A percentile compares a stretch with the other conserved stretches of the same genome.
These are phyloP conservation scores for Xylaria sp. DNA, from an alignment of 2,329 filamentous ascomycete species.

Conservation along the genomic window DNA sequence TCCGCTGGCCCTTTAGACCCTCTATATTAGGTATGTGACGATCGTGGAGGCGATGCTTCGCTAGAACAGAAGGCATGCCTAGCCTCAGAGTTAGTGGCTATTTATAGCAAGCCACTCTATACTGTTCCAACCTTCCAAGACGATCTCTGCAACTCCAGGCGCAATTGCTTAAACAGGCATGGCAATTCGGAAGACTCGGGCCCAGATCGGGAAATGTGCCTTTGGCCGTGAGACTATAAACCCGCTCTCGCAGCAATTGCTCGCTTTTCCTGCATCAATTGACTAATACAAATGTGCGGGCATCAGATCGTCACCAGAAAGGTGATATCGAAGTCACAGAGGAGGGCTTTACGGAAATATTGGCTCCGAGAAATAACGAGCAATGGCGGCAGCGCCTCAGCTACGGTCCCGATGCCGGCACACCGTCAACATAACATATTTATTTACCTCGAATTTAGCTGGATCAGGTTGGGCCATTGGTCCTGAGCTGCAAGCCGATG, in stretches of 20 bases:
- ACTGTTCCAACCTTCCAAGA: neutral
- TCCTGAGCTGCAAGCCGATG: neutral
- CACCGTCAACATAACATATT: neutral
- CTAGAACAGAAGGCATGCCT: neutral
- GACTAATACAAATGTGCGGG: constrained; percentile 1
- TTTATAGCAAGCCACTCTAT: neutral
- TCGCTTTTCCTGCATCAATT: neutral
- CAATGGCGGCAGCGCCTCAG: constrained; percentile 2
- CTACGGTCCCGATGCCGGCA: neutral
- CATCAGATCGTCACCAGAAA: constrained; percentile 10
- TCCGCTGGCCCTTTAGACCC: neutral
- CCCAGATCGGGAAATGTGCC: neutral
- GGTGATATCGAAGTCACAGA: constrained; percentile 10
- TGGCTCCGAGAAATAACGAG: constrained; percentile 21
- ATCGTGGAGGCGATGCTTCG: neutral
- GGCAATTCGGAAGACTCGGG: too few relatives aligned
- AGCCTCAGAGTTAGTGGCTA: neutral
- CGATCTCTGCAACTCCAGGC: neutral
- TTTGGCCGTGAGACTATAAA: neutral
- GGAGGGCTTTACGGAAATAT: constrained; percentile 16
- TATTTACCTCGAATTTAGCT: neutral
- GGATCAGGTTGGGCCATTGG: neutral
- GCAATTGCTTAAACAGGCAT: neutral
- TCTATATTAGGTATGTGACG: neutral
- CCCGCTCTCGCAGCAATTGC: constrained; percentile 1